phyloP scores from a whole-genome alignment of 1,284 basidiomycete genomes.

The Leccinum variabile region DNA sequence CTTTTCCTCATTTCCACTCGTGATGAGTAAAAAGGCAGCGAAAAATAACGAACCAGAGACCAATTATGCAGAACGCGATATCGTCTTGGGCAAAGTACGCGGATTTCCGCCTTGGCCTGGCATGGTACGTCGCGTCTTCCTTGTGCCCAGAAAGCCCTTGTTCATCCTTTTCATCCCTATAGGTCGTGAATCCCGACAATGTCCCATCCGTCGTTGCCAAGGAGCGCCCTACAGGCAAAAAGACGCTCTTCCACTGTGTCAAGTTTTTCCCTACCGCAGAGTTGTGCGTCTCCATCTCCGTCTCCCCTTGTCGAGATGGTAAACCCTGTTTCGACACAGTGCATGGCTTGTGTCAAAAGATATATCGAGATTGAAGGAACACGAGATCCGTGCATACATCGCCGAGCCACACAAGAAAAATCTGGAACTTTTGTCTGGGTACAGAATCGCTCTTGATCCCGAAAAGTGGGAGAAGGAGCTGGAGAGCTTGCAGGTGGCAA shows the following conservation, averaged over 20 bases:
- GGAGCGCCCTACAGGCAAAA: conserved; percentile 72
- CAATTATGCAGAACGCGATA: conserved; percentile 64
- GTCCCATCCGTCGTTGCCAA: conserved; percentile 60
- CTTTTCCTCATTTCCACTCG: conserved; percentile 16
- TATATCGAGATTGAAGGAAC: conserved; percentile 72
- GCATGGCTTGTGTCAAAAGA: conserved; percentile 86
- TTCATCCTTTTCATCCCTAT: conserved; percentile 16
- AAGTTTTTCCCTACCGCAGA: conserved; percentile 91
- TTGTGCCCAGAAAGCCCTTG: conserved; percentile 3
- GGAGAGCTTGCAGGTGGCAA: conserved; percentile 44
- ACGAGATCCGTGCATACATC: conserved; percentile 87
- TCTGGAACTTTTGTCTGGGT: conserved; percentile 77
- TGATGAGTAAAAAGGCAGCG: conserved; percentile 60
- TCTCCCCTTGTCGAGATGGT: conserved; percentile 14
- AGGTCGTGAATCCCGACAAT: conserved; percentile 76
- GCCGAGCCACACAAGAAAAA: conserved; percentile 72
- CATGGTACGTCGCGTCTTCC: conserved; percentile 59
- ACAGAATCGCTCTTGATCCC: conserved; percentile 83
- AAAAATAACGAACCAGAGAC: conserved; percentile 48
- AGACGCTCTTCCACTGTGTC: conserved; percentile 73
- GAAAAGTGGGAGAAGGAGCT: conserved; percentile 69
- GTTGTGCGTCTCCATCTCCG: conserved; percentile 61
- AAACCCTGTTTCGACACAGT: conserved; percentile 43
- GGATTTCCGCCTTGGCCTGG: conserved; percentile 94
- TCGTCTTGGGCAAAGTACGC: conserved; percentile 90